phyloP scores from a whole-genome alignment of 2,329 filamentous ascomycete genomes.

The Cercospora canescens region DNA sequence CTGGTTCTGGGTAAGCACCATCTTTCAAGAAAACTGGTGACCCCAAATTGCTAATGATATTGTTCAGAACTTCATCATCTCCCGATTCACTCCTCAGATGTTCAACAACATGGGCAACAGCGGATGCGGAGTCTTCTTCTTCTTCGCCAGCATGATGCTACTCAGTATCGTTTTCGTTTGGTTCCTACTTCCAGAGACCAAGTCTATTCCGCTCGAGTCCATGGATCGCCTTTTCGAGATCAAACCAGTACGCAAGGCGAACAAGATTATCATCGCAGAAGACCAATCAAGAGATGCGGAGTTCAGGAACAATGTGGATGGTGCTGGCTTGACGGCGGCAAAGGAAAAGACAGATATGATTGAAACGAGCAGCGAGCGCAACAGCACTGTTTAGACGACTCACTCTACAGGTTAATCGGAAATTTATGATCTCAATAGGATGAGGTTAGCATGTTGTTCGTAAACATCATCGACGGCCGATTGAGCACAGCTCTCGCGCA shows the following conservation, averaged over 20 bases:
- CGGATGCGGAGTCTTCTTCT: constrained; percentile 44
- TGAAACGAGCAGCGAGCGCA: constrained; percentile 29
- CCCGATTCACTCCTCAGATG: constrained; percentile 68
- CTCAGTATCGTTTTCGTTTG: constrained; percentile 47
- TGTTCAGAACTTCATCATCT: constrained; percentile 71
- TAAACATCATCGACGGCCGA: constrained; percentile 3
- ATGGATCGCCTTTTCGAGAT: constrained; percentile 51
- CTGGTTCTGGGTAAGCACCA: constrained; percentile 58
- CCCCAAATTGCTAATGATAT: not conserved
- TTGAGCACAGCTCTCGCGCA: constrained; percentile 21
- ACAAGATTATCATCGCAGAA: constrained; percentile 42
- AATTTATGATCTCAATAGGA: not conserved
- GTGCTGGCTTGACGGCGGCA: constrained; percentile 36
- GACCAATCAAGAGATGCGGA: constrained; percentile 41
- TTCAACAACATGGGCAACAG: constrained; percentile 43
- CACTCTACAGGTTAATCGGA: not conserved
- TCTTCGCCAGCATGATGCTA: constrained; percentile 51
- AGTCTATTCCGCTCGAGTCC: constrained; percentile 46
- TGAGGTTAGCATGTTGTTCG: not conserved
- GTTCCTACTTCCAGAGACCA: constrained; percentile 46
- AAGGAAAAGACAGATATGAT: constrained; percentile 39
- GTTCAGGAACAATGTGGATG: constrained; percentile 44
- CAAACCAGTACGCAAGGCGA: constrained; percentile 44
- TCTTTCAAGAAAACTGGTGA: not conserved
- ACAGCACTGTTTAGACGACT: constrained; percentile 14